Conservation (phyloP, 495 filamentous ascomycete genomes). For the Penicillium psychrofluorescens region DNA sequence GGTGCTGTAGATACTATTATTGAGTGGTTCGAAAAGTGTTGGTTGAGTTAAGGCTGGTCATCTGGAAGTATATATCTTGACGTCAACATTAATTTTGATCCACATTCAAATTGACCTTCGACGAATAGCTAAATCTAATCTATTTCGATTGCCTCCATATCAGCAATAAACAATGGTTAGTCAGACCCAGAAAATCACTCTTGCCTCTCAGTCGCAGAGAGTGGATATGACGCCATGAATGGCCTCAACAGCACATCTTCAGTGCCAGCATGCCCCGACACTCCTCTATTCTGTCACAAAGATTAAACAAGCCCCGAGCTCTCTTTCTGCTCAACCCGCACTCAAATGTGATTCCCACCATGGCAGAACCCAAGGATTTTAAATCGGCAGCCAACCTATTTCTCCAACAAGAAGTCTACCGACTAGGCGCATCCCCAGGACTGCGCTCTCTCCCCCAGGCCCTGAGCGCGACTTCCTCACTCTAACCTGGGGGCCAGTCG, state of each 20-base stretch:
- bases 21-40: too few species aligned
- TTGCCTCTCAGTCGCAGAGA: neutral
- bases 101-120: neutral
- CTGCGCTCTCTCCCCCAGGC: constrained; percentile 18
- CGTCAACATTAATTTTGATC: too few species aligned
- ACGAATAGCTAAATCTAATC: neutral
- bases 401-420: constrained; percentile 23
- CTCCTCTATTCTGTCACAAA: neutral
- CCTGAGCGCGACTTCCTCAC: constrained; percentile 21
- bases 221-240: constrained; percentile 1
- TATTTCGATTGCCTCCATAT: neutral
- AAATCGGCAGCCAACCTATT: constrained; percentile 12
- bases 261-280: neutral
- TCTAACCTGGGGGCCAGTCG: constrained; percentile 22
- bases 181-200: neutral
- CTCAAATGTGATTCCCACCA: neutral
- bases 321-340: neutral
- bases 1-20: too few species aligned
- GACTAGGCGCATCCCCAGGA: constrained; percentile 18
- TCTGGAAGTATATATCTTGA: too few species aligned
- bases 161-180: neutral
- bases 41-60: too few species aligned
- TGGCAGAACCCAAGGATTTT: neutral
- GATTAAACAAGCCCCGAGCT: too few species aligned
- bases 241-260: neutral